Evolutionary conservation across 225 moss, liverwort and hornwort species (phyloP).

Genomic region (Takakia lepidozioides): DNA sequence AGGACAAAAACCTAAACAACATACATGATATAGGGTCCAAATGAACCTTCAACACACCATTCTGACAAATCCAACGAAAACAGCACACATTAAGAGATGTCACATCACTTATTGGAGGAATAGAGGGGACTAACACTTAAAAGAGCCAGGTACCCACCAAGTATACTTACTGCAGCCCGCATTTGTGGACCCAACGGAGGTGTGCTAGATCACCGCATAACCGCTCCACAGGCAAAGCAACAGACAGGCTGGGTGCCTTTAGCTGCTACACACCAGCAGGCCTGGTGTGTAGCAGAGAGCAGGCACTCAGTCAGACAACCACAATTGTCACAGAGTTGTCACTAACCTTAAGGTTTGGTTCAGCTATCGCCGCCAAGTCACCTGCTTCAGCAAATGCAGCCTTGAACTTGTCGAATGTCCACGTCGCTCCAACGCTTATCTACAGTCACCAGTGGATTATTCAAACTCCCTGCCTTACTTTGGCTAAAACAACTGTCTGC

Average conservation of each 20-base stretch:
- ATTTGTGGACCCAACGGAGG: slow-evolving; percentile 32
- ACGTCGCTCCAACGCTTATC: slow-evolving; percentile 79
- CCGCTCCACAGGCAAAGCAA: slow-evolving; percentile 43
- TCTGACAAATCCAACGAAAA: too few species aligned
- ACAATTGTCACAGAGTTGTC: slow-evolving; percentile 52
- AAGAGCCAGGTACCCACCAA: slow-evolving; percentile 62
- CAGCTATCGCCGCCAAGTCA: slow-evolving; percentile 99
- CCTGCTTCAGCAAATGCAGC: slow-evolving; percentile 99
- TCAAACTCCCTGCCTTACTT: not conserved
- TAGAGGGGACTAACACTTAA: not conserved
- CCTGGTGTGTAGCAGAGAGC: slow-evolving; percentile 32
- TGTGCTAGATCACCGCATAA: slow-evolving; percentile 43
- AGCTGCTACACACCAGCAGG: slow-evolving; percentile 38
- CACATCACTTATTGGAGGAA: not conserved
- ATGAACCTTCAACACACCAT: too few species aligned
- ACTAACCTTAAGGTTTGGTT: slow-evolving; percentile 99
- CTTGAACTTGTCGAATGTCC: slow-evolving; percentile 99
- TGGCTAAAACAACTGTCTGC: not conserved
- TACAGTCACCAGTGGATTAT: slow-evolving; percentile 7
- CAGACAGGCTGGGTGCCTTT: slow-evolving; percentile 55
- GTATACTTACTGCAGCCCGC: slow-evolving; percentile 69
- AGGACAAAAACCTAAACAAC: too few species aligned
- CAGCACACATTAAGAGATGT: too few species aligned
- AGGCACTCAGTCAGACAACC: slow-evolving; percentile 70
- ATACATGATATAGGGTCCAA: too few species aligned